Conservation (phyloP, 2,329 filamentous ascomycete genomes). For the Helotiales sp. region DNA sequence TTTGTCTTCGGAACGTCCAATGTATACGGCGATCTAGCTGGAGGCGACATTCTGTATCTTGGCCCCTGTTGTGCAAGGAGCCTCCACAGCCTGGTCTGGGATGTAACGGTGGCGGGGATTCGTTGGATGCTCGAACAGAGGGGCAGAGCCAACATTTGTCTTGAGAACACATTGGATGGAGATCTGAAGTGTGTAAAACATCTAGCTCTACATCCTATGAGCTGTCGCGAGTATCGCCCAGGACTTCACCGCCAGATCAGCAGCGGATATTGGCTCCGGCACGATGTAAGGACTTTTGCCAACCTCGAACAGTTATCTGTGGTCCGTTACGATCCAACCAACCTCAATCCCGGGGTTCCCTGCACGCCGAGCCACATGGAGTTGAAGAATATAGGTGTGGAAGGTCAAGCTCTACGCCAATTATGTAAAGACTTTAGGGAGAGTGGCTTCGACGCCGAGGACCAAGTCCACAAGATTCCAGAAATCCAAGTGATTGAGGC, state of each 20-base stretch:
- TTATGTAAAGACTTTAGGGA: too few relatives aligned
- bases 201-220: not conserved
- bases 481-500: not conserved
- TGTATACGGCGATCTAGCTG: not conserved
- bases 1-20: slow-evolving; percentile 3
- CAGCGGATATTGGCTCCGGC: too few relatives aligned
- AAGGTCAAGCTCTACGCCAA: not conserved
- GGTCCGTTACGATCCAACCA: not conserved
- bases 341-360: not conserved
- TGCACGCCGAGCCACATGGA: not conserved
- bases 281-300: not conserved
- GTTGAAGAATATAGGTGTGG: not conserved
- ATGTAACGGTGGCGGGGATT: too few relatives aligned
- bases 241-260: not conserved
- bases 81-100: too few relatives aligned
- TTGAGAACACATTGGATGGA: not conserved
- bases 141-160: not conserved
- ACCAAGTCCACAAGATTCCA: not conserved
- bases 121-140: too few relatives aligned
- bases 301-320: not conserved
- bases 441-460: not conserved
- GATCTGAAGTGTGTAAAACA: not conserved
- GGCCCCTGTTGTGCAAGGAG: not conserved
- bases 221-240: not conserved
- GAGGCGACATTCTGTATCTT: slow-evolving; percentile 3